Percentiles rank a stretch among this genome's conserved stretches.
phyloP scores from a whole-genome alignment of 352 stramenopile genomes.

The Phytopythium ostracodes region DNA sequence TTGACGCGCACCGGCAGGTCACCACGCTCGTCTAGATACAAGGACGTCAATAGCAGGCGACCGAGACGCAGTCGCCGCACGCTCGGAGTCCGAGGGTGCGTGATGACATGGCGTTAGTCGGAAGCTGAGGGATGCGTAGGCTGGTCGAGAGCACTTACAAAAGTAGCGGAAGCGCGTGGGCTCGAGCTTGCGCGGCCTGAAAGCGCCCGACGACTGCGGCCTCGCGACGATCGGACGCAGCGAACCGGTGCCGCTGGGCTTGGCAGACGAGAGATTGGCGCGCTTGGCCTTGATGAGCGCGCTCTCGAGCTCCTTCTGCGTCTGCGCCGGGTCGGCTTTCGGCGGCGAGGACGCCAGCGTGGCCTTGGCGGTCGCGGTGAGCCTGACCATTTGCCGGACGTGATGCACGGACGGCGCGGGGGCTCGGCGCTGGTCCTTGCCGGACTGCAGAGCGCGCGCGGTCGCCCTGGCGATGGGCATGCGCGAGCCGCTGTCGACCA shows the following conservation, averaged over 20 bases:
- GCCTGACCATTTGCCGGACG: slow-evolving; percentile 45
- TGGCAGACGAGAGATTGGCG: slow-evolving; percentile 13
- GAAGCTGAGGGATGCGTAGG: neutral
- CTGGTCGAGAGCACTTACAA: slow-evolving; percentile 35
- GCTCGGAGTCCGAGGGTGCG: no score
- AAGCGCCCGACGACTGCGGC: slow-evolving; percentile 49
- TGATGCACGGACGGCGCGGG: slow-evolving; percentile 39
- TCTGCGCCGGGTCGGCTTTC: slow-evolving; percentile 17
- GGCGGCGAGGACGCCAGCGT: slow-evolving; percentile 20
- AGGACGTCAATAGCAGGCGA: no score
- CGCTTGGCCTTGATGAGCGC: slow-evolving; percentile 18
- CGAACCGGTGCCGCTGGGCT: slow-evolving; percentile 1
- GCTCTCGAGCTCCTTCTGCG: slow-evolving; percentile 26
- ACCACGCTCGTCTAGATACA: slow-evolving; percentile 49
- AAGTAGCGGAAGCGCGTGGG: slow-evolving; percentile 82
- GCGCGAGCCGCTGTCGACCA: slow-evolving; percentile 12
- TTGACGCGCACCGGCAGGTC: slow-evolving; percentile 72
- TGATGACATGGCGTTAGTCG: neutral
- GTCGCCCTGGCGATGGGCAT: slow-evolving; percentile 39
- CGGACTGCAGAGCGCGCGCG: slow-evolving; percentile 25
- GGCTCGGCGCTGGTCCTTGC: slow-evolving; percentile 24
- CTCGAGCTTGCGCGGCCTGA: slow-evolving; percentile 63
- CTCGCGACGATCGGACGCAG: slow-evolving; percentile 18
- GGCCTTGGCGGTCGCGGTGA: slow-evolving; percentile 27
- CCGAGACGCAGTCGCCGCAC: no score